Evolutionary conservation across 306 rosid genomes (phyloP).

Genomic region (Acacia acuminata): DNA sequence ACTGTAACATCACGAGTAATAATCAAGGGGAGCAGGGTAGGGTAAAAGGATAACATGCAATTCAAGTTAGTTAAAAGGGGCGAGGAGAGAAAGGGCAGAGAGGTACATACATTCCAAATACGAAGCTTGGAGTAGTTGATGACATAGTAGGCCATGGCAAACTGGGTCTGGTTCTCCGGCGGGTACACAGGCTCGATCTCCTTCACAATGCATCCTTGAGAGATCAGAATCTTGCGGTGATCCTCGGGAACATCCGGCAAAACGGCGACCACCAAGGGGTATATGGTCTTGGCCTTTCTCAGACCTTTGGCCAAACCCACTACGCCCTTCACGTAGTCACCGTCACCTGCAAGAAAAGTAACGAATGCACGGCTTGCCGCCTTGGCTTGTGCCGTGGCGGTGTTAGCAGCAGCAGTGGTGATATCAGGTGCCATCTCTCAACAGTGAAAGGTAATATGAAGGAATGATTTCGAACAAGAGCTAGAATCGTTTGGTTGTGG

Average conservation of each 20-base stretch:
- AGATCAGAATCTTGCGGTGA: slow-evolving; percentile 58
- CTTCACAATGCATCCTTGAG: slow-evolving; percentile 69
- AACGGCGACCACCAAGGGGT: slow-evolving; percentile 80
- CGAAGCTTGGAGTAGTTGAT: slow-evolving; percentile 93
- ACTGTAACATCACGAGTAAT: background rate
- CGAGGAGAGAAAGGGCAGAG: background rate
- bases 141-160: slow-evolving; percentile 88
- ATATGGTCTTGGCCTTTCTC: slow-evolving; percentile 54
- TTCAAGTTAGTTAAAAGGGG: background rate
- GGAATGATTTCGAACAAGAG: background rate
- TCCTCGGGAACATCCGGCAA: slow-evolving; percentile 81
- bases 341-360: slow-evolving; percentile 79
- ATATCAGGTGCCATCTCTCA: slow-evolving; percentile 61
- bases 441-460: background rate
- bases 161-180: slow-evolving; percentile 70
- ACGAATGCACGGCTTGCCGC: slow-evolving; percentile 55
- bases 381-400: slow-evolving; percentile 5
- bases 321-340: slow-evolving; percentile 81
- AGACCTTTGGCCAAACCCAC: slow-evolving; percentile 89
- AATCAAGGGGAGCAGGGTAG: background rate
- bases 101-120: slow-evolving; percentile 75
- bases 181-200: slow-evolving; percentile 80
- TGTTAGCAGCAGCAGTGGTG: slow-evolving; percentile 6
- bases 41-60: slow-evolving; percentile 14
- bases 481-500: slow-evolving; percentile 12